Conservation (phyloP, 1,284 basidiomycete species). For the Sporisorium graminicola region DNA sequence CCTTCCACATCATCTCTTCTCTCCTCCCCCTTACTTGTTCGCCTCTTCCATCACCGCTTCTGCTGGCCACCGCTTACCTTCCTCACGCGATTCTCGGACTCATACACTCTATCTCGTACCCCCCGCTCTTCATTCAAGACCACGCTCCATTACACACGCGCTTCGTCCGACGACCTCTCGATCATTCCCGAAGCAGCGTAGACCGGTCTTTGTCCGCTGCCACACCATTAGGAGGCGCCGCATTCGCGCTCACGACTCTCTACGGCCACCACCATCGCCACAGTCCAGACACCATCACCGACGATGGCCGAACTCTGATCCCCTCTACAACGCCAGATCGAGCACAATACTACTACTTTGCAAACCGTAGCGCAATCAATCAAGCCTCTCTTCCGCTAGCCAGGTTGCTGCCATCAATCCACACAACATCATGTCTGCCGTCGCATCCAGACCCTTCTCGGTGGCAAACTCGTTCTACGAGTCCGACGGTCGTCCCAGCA, state of each 20-base stretch:
- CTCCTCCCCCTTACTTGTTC: conserved; percentile 5
- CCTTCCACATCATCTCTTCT: background rate
- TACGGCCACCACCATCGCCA: background rate
- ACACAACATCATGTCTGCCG: conserved; percentile 26
- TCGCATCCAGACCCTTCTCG: conserved; percentile 30
- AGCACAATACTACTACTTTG: background rate
- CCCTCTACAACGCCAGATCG: background rate
- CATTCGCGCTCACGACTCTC: background rate
- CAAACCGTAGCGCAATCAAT: background rate
- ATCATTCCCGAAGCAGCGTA: background rate
- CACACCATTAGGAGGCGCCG: background rate
- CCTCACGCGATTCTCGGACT: background rate
- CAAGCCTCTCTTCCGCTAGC: background rate
- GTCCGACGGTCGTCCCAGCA: conserved; percentile 39
- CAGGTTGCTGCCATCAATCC: background rate
- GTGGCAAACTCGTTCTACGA: conserved; percentile 48
- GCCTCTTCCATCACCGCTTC: background rate
- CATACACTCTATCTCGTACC: background rate
- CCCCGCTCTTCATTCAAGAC: background rate
- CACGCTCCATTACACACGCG: background rate
- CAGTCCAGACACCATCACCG: background rate
- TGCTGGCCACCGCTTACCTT: background rate
- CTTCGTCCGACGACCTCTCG: background rate
- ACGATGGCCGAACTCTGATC: background rate
- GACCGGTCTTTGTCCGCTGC: background rate